Evolutionary conservation across 306 rosid genomes (phyloP).

Genomic region (Pyrus pyrifolia): DNA sequence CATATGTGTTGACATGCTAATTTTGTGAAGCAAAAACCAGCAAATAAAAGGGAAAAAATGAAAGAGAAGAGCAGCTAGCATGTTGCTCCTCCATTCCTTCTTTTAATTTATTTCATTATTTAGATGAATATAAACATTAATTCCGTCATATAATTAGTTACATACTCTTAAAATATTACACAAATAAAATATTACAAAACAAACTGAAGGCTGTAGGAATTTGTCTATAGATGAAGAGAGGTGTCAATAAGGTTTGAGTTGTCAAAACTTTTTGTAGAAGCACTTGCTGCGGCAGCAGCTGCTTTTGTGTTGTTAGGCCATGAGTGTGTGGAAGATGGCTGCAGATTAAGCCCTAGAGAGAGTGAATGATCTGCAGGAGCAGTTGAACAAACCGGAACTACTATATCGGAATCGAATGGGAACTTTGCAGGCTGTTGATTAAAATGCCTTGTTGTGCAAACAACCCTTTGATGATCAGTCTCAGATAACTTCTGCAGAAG

Average conservation of each 20-base stretch:
- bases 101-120: background rate
- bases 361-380: constrained; percentile 38
- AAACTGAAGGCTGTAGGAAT: constrained; percentile 5
- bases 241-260: constrained; percentile 63
- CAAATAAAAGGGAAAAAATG: background rate
- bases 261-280: constrained; percentile 42
- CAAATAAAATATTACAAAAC: background rate
- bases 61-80: background rate
- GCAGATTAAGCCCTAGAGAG: constrained; percentile 52
- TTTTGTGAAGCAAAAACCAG: background rate
- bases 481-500: constrained; percentile 39
- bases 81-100: constrained; percentile 7
- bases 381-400: constrained; percentile 12
- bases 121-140: constrained; percentile 10
- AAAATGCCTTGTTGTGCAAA: constrained; percentile 18
- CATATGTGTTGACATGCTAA: background rate
- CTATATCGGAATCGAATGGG: constrained; percentile 29
- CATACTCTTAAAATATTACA: background rate
- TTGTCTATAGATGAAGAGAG: constrained; percentile 80
- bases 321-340: constrained; percentile 21
- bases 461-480: constrained; percentile 12
- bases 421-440: constrained; percentile 15
- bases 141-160: background rate
- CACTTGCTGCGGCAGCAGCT: constrained; percentile 21
- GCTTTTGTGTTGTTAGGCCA: constrained; percentile 24